Percentiles rank a stretch among this genome's conserved stretches.
These are phyloP conservation scores for Wickerhamomyces subpelliculosus DNA, from an alignment of 805 yeast species.

Conservation along the genomic window DNA sequence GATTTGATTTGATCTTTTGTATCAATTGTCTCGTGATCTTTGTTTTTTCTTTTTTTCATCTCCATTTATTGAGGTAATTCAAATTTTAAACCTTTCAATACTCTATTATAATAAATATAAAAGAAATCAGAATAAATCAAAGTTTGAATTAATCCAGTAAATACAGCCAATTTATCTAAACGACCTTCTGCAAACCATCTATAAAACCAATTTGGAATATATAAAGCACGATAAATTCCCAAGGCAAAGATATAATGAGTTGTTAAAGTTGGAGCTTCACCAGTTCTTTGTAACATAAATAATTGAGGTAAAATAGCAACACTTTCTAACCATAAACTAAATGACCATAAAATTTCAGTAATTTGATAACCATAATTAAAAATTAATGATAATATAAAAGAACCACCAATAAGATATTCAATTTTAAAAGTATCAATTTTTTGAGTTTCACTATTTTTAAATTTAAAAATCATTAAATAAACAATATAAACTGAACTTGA, in stretches of 20 bases:
- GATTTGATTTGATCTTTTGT: no score
- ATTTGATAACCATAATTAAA: constrained; percentile 61
- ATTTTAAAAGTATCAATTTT: constrained; percentile 70
- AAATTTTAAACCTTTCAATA: constrained; percentile 71
- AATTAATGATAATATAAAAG: constrained; percentile 49
- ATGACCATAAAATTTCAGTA: constrained; percentile 74
- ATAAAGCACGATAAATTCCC: constrained; percentile 83
- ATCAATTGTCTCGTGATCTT: no score
- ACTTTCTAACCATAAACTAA: constrained; percentile 87
- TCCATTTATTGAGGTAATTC: constrained; percentile 50
- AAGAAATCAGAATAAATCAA: constrained; percentile 90
- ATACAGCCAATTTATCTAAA: constrained; percentile 63
- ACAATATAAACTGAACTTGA: constrained; percentile 69
- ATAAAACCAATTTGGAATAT: constrained; percentile 93
- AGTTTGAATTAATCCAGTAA: constrained; percentile 84
- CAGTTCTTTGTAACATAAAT: constrained; percentile 82
- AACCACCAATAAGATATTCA: constrained; percentile 60
- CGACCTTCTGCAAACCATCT: constrained; percentile 59
- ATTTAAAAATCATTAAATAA: constrained; percentile 58
- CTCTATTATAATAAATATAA: constrained; percentile 79
- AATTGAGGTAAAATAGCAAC: constrained; percentile 91
- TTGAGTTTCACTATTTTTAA: constrained; percentile 44
- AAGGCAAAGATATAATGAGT: constrained; percentile 90
- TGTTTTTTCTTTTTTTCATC: no score
- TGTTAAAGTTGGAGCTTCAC: constrained; percentile 82